Evolutionary conservation across 2,329 filamentous ascomycete species (phyloP), one percentile per base, ranked within the genome.

Genomic region (Aspergillus ochraceoroseus): DNA sequence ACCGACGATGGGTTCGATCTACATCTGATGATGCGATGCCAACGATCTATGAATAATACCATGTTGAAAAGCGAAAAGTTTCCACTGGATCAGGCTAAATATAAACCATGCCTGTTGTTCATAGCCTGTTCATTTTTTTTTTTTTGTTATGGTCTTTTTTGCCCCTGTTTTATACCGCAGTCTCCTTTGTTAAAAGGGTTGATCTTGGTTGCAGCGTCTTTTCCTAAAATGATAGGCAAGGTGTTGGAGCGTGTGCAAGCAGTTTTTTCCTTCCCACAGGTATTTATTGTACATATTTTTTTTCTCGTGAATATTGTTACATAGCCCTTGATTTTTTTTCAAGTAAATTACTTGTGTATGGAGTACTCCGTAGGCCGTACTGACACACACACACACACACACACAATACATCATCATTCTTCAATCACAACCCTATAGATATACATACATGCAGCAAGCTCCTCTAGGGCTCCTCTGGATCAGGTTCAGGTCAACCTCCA

Each of bases 221-320:
- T 34, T 40, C 17, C 20, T 33, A 43, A 47, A 46, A 44, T 42
- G 42, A 33, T 32, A 34, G 46, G 42, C 46, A 45, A 50, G 52
- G 50, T 40, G 47, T 48, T 46, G 35, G 45, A 53, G 52, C 50
- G 38, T 49, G 48, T 48, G 38, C 32, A 12, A 40, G 46, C 25
- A 32, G 13, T 29, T 37, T 13, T 31, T 30, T 22, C 19, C 15
- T 20, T 37, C 28, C 38, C 23, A 36, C 22, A 39, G 39, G n/a
- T n/a, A n/a, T 42, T 41, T 19, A 26, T 29, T 51, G 44, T 53
- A 52, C 37, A 50, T 48, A 49, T 46, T 27, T 11, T n/a, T 39
- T 28, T 48, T 44, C 38, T 37, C 7, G 12, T 32, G 18, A 38
- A 44, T 44, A 47, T 17, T 26, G 20, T 32, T 32, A 13, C 30